Evolutionary conservation across 1,284 basidiomycete genomes (phyloP), one percentile per base, ranked within the genome.

Genomic region (Schizophyllum amplum): DNA sequence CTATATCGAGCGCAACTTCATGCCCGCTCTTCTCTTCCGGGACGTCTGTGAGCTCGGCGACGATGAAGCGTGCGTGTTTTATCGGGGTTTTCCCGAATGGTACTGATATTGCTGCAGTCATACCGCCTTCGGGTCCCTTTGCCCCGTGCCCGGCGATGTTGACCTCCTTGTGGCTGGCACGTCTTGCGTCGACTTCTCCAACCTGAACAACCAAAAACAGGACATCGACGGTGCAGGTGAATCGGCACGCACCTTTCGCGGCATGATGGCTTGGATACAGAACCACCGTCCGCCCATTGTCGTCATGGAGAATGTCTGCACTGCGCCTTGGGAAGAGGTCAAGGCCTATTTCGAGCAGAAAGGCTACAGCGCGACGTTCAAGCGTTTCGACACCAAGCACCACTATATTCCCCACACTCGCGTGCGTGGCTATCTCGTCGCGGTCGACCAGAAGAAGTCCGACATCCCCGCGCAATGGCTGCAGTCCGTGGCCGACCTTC

Each of bases 361-460:
- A 55, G 82, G 83, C 7, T 98, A 98, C 70, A 87, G 85, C 62
- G 92, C 94, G 0, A 73, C 79, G 5, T 85, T 75, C 55, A 69
- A 81, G 24, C 79, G 90, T 9, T 83, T 98, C 54, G 95, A 98
- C 66, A 98, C 95, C 9, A 98, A 97, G 69, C 79, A 87, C 54
- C 97, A 86, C 67, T 98, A 98, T 69, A 94, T 98, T 55, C 94
- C 94, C 4, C 94, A 98, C 65, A 98, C 94, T 0, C 85, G 94
- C 11, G 93, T 87, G 1, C 87, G 94, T 55, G 92, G 90, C 4
- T 97, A 96, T 67, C 80, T 95, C 33, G 72, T 94, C 55, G 93
- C 92, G 0, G 81, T 92, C 55, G 81, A 88, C 69, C 75, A 82
- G 63, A 77, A 74, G 59, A 69, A 72, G 17, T 84, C 80, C 5